A percentile compares a stretch with the other conserved stretches of the same genome.
These are phyloP conservation scores for Fusarium nodosum DNA, from an alignment of 2,329 filamentous ascomycete genomes.

Conservation along the genomic window DNA sequence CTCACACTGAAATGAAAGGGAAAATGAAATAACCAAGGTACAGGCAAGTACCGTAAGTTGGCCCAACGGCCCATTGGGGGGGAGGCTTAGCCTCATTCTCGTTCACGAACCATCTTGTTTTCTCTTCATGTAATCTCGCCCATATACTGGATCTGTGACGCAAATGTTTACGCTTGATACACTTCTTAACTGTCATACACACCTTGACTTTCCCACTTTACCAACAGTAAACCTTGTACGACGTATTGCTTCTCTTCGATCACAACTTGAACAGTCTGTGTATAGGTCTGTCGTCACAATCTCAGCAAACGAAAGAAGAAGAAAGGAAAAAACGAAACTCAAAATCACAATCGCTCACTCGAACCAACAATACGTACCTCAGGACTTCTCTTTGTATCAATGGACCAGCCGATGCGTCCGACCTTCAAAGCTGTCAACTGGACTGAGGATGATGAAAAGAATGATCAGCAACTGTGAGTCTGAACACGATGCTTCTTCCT, in stretches of 20 bases:
- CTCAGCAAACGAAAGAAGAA: not conserved
- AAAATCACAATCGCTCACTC: not conserved
- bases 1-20: constrained; percentile 26
- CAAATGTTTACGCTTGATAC: constrained; percentile 2
- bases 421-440: constrained; percentile 23
- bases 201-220: constrained; percentile 3
- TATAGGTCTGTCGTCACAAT: not conserved
- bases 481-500: not conserved
- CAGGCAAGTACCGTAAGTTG: constrained; percentile 16
- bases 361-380: not conserved
- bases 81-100: constrained; percentile 33
- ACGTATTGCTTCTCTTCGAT: not conserved
- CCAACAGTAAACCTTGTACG: not conserved
- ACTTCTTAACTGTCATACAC: constrained; percentile 6
- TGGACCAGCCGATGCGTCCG: constrained; percentile 24
- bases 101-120: constrained; percentile 35
- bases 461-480: constrained; percentile 15
- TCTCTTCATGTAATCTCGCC: constrained; percentile 15
- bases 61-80: constrained; percentile 2
- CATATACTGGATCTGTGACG: constrained; percentile 18
- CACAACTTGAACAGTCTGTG: not conserved
- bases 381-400: constrained; percentile 1
- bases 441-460: constrained; percentile 20
- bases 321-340: not conserved
- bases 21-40: constrained; percentile 13